Base-by-base conservation (phyloP, 257 asterid genomes). In the Avicennia marina region DNA sequence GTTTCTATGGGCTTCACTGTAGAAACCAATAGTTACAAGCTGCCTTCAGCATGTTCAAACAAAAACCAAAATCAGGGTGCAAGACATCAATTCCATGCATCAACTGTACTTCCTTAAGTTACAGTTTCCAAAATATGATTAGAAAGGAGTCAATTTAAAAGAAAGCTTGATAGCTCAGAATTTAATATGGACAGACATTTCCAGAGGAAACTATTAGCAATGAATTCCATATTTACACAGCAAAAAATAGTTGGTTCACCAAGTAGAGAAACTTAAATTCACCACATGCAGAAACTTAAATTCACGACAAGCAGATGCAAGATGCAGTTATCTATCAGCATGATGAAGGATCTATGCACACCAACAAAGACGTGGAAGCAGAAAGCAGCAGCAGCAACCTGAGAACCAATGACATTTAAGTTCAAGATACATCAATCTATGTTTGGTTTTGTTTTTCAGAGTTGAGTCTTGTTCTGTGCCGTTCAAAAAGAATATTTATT, bases 231-330 rank as follows among this genome's bases (percentile, higher is more conserved):
- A 48, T 20, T 47, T 20, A 31, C 1, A 27, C 56, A 49, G 34
- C n/a, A 45, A 50, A 33, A 51, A 3, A 15, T 3, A 41, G 16
- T 21, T 60, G 27, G 24, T 38, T 31, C 33, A 42, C 32, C 46
- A 51, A 29, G 33, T 29, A 7, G 33, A 29, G 33, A 29, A 7
- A n/a, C n/a, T n/a, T n/a, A 8, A 29, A 29, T 29, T 4, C 34
- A 29, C 34, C 4, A 4, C 20, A 22, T 12, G 51, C 13, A 24
- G 18, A 22, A 36, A 40, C 29, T 45, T 17, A 45, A 26, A 20
- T 45, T 42, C 58, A 38, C 49, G 21, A 60, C 33, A 10, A 57
- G 34, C 47, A 57, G 43, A 61, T 42, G 29, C 17, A 56, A 42
- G 17, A 21, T 34, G 18, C 63, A 51, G 19, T 36, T 33, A 51